Conservation (phyloP, 2,329 filamentous ascomycete species). For the Teratosphaeria pseudoeucalypti region DNA sequence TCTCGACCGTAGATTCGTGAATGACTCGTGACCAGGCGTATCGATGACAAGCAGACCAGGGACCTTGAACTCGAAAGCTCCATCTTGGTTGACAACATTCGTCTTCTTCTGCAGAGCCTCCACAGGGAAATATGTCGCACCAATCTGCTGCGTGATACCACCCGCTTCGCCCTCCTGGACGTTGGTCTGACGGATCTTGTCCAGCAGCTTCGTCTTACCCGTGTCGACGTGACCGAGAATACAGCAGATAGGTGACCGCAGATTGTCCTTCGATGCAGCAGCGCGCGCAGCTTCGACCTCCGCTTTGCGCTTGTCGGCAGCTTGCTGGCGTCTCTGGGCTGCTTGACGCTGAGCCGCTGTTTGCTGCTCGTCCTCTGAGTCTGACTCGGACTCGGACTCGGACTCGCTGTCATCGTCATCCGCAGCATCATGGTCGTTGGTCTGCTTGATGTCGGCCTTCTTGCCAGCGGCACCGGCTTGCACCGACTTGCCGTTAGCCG, state of each 20-base stretch:
- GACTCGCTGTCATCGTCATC: slow-evolving; percentile 31
- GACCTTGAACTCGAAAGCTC: slow-evolving; percentile 90
- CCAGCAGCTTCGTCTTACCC: slow-evolving; percentile 96
- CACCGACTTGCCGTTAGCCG: slow-evolving; percentile 26
- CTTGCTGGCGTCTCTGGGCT: slow-evolving; percentile 73
- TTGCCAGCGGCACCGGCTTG: slow-evolving; percentile 15
- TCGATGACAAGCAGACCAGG: slow-evolving; percentile 95
- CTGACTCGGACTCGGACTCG: slow-evolving; percentile 45
- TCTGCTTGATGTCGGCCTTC: slow-evolving; percentile 18
- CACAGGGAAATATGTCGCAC: slow-evolving; percentile 96
- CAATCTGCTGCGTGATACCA: slow-evolving; percentile 99
- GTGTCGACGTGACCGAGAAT: slow-evolving; percentile 99
- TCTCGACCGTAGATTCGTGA: slow-evolving; percentile 93
- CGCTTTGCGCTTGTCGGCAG: slow-evolving; percentile 76
- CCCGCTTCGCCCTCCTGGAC: slow-evolving; percentile 98
- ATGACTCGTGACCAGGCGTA: slow-evolving; percentile 98
- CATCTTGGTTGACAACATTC: slow-evolving; percentile 81
- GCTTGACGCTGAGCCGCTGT: slow-evolving; percentile 65
- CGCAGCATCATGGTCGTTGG: slow-evolving; percentile 30
- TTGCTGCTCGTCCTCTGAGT: slow-evolving; percentile 58
- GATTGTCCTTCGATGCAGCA: slow-evolving; percentile 82
- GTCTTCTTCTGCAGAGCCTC: slow-evolving; percentile 91
- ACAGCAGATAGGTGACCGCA: slow-evolving; percentile 97
- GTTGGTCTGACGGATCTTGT: slow-evolving; percentile 97
- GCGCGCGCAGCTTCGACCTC: slow-evolving; percentile 86